Evolutionary conservation across 306 rosid genomes (phyloP).

Genomic region (Gastrolobium bilobum): DNA sequence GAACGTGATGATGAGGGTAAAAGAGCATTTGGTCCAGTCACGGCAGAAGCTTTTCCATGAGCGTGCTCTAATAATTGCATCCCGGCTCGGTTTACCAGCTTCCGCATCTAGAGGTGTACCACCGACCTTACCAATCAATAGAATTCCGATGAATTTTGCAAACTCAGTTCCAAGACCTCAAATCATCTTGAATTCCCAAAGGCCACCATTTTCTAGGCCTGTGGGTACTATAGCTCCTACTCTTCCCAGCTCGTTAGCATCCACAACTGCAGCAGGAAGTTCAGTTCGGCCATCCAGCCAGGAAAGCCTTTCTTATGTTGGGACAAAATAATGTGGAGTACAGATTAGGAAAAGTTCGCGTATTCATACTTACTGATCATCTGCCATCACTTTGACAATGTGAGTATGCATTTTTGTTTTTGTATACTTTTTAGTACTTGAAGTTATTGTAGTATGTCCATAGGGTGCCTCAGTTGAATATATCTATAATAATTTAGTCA

Average conservation of each 20-base stretch:
- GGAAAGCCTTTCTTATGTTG: conserved; percentile 63
- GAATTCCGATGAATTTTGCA: conserved; percentile 63
- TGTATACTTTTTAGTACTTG: background rate
- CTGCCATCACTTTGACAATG: conserved; percentile 38
- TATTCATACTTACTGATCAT: conserved; percentile 35
- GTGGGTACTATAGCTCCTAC: conserved; percentile 53
- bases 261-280: conserved; percentile 58
- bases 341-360: conserved; percentile 16
- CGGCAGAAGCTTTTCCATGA: conserved; percentile 86
- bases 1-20: conserved; percentile 65
- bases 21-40: conserved; percentile 77
- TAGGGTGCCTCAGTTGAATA: conserved; percentile 16
- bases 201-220: conserved; percentile 68
- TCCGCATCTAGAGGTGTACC: conserved; percentile 66
- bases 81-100: conserved; percentile 71
- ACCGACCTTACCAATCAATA: conserved; percentile 58
- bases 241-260: conserved; percentile 51
- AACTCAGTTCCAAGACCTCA: conserved; percentile 72
- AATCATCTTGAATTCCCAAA: conserved; percentile 56
- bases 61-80: conserved; percentile 77
- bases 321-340: conserved; percentile 49
- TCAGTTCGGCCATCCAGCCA: conserved; percentile 60
- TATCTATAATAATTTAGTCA: background rate
- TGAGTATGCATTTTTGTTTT: conserved; percentile 41
- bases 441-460: conserved; percentile 1